Evolutionary conservation across 345 rosid genomes (phyloP).

Genomic region (sweet orange (Citrus sinensis)): DVS_A1.0 CM039161.1:3127501-3128000

Average conservation of each 20-base stretch:
- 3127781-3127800: not conserved
- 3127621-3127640: conserved; percentile 11
- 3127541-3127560: conserved; percentile 41
- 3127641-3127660: conserved; percentile 22
- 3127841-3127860: not conserved
- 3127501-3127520: conserved; percentile 96
- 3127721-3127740: not conserved
- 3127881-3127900: not conserved
- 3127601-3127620: conserved; percentile 12
- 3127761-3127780: not conserved
- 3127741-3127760: conserved; percentile 3
- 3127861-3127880: not conserved
- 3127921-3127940: too few relatives aligned
- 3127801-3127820: too few relatives aligned
- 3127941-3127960: too few relatives aligned
- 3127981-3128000: not conserved
- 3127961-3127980: not conserved
- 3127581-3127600: conserved; percentile 10
- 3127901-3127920: not conserved
- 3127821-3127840: too few relatives aligned
- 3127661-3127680: conserved; percentile 34
- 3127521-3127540: conserved; percentile 82
- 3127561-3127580: conserved; percentile 14
- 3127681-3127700: conserved; percentile 12
- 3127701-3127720: conserved; percentile 10